A percentile compares a stretch with the other conserved stretches of the same genome.
Conservation (phyloP, 2,329 filamentous ascomycete species). For the Stagonosporopsis vannaccii region DNA sequence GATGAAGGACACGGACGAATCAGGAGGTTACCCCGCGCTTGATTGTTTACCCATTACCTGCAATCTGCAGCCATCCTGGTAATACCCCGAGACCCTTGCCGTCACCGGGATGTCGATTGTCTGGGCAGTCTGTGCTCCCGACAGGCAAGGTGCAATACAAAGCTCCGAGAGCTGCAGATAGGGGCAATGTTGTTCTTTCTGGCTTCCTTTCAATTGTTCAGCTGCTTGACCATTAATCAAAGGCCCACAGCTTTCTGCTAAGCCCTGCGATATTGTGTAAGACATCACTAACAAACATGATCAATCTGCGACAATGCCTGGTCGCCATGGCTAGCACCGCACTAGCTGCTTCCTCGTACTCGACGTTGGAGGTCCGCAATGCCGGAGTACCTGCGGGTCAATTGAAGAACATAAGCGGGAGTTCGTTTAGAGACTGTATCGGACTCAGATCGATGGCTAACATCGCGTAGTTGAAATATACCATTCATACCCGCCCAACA, state of each 20-base stretch:
- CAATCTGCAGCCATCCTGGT: not conserved
- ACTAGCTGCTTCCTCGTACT: slow-evolving; percentile 16
- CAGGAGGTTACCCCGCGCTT: slow-evolving; percentile 8
- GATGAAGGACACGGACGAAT: slow-evolving; percentile 8
- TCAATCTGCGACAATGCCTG: slow-evolving; percentile 5
- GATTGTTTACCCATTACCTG: slow-evolving; percentile 1
- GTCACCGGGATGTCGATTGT: not conserved
- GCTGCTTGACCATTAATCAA: not conserved
- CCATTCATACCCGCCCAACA: slow-evolving; percentile 27
- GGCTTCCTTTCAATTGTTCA: not conserved
- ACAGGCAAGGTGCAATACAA: slow-evolving; percentile 2
- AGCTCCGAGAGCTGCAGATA: slow-evolving; percentile 2
- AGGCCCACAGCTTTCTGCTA: not conserved
- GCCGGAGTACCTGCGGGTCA: slow-evolving; percentile 25
- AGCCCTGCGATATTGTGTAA: not conserved
- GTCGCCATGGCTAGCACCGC: slow-evolving; percentile 2
- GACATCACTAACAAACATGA: slow-evolving; percentile 9
- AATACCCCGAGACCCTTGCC: slow-evolving; percentile 1
- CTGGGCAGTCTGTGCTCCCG: slow-evolving; percentile 16
- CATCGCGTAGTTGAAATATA: slow-evolving; percentile 26
- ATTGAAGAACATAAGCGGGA: slow-evolving; percentile 34
- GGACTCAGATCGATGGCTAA: not conserved
- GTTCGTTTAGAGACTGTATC: slow-evolving; percentile 17
- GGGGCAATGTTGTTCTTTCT: not conserved
- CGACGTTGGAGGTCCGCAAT: slow-evolving; percentile 21